Base-by-base conservation (phyloP, 2,329 filamentous ascomycete species). In the Scytalidium sp. region DNA sequence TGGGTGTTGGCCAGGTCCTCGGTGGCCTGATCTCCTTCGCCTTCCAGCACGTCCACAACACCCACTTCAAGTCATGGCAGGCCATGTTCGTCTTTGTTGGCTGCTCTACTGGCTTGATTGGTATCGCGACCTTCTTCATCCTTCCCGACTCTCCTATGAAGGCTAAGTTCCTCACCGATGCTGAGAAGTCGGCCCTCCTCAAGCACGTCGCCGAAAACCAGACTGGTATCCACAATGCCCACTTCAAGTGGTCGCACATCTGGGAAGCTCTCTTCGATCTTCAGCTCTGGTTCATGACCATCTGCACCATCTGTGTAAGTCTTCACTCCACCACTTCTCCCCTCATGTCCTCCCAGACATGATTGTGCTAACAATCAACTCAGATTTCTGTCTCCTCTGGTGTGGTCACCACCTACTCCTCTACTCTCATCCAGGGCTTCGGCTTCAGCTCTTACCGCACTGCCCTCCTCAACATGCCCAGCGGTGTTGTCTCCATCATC, bases 1-100 rank as follows among this genome's bases (percentile, higher is more conserved):
- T 84, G 11, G 81, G 82, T 1, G 64, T 81, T 3, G 80, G 79
- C 5, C 81, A 84, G 64, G 79, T 75, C 20, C 41, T 73, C 21
- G 73, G 73, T 3, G 73, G 71, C 2, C 50, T 72, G 21, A 63
- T 77, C 19, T 75, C 72, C 5, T 84, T 75, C 54, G 80, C 67
- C 40, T 83, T 81, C 62, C 79, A 83, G 60, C 65, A 72, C 57
- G 70, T 80, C n/a, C 53, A 65, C 3, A 49, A 60, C 40, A 59
- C 64, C 9, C 43, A 51, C 1, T 59, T 78, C 11, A 59, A 65
- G 3, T 67, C 71, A 19, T 79, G 75, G 75, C 64, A 70, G 17
- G 70, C 75, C 51, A 78, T 80, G 72, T 79, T 79, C 56, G 56
- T 79, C 19, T 66, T 70, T 4, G 65, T 79, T 8, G 76, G 76